Evolutionary conservation across 2,329 filamentous ascomycete genomes (phyloP).

Genomic region (Exophiala viscosa): DNA sequence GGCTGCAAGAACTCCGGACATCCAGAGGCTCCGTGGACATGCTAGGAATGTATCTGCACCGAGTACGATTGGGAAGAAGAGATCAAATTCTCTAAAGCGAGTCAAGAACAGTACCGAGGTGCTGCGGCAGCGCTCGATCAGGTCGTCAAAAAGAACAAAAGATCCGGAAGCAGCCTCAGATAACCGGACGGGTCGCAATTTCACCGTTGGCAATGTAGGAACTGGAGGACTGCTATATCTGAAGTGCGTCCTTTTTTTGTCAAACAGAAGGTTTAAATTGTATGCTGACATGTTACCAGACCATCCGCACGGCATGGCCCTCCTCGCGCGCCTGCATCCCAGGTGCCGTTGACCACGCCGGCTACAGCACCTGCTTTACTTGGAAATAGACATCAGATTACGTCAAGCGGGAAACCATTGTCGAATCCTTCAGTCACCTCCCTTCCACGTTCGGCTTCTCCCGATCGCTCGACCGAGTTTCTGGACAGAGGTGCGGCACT

Average conservation of each 20-base stretch:
- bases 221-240: conserved; percentile 80
- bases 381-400: conserved; percentile 24
- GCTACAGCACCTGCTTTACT: conserved; percentile 42
- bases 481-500: neutral
- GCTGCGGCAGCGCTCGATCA: conserved; percentile 38
- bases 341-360: conserved; percentile 56
- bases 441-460: conserved; percentile 6
- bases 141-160: conserved; percentile 50
- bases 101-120: conserved; percentile 54
- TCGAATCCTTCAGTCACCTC: conserved; percentile 11
- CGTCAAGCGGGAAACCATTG: neutral
- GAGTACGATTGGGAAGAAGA: conserved; percentile 27
- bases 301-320: conserved; percentile 47
- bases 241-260: conserved; percentile 32
- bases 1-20: conserved; percentile 17
- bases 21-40: conserved; percentile 21
- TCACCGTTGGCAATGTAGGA: conserved; percentile 76
- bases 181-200: conserved; percentile 65
- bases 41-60: conserved; percentile 27
- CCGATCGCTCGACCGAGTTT: conserved; percentile 6
- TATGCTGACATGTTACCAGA: conserved; percentile 37
- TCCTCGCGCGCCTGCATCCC: conserved; percentile 33
- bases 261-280: neutral
- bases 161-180: conserved; percentile 61
- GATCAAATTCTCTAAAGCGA: conserved; percentile 37